A percentile compares a stretch with the other conserved stretches of the same genome.
These are phyloP conservation scores for Pholiota adiposa DNA, from an alignment of 1,284 basidiomycete species.

Conservation along the genomic window DNA sequence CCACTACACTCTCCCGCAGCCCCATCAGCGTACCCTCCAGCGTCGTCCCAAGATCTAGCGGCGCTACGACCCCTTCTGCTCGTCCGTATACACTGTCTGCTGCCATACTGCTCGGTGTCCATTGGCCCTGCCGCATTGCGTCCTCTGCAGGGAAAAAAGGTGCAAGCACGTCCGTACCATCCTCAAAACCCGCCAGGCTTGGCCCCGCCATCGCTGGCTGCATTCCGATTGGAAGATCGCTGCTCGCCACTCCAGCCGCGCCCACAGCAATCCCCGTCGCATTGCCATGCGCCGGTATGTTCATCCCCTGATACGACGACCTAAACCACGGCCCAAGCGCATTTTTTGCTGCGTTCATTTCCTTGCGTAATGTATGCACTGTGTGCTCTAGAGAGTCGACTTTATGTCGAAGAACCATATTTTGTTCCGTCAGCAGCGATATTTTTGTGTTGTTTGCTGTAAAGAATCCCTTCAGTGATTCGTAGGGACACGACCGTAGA, in stretches of 20 bases:
- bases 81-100: background rate
- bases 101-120: background rate
- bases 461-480: conserved; percentile 66
- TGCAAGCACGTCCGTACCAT: conserved; percentile 42
- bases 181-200: conserved; percentile 15
- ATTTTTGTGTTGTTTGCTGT: conserved; percentile 48
- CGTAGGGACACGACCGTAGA: conserved; percentile 57
- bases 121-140: background rate
- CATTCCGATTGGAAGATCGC: conserved; percentile 26
- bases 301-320: conserved; percentile 11
- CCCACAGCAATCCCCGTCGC: background rate
- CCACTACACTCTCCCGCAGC: conserved; percentile 63
- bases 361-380: conserved; percentile 50
- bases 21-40: conserved; percentile 62
- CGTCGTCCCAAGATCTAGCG: conserved; percentile 61
- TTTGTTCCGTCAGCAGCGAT: conserved; percentile 57
- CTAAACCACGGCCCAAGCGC: conserved; percentile 72
- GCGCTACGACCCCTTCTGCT: conserved; percentile 42
- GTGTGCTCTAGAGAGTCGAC: conserved; percentile 58
- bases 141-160: conserved; percentile 51
- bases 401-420: conserved; percentile 56
- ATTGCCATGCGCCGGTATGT: conserved; percentile 1
- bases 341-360: conserved; percentile 52
- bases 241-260: conserved; percentile 26
- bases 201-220: conserved; percentile 28